Conservation (phyloP, 78 protist species). For the Dictyostelium firmibasis region DNA sequence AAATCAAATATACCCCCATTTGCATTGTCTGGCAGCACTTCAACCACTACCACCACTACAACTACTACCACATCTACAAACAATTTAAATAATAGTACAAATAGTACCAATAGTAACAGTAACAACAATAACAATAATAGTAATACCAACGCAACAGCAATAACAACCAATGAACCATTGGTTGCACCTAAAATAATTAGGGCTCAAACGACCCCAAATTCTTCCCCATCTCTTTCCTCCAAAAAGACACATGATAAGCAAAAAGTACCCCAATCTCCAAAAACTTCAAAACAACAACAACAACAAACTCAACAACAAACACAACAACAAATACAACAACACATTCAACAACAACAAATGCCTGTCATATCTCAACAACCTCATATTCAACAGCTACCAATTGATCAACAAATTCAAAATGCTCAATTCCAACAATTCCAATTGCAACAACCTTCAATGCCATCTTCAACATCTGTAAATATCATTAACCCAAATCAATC, state of each 20-base stretch:
- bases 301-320: background rate
- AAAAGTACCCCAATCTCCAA: slow-evolving; percentile 5
- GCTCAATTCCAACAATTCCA: background rate
- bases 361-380: background rate
- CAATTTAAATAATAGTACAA: background rate
- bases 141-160: background rate
- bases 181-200: slow-evolving; percentile 73
- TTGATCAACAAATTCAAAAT: slow-evolving; percentile 31
- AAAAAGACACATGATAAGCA: background rate
- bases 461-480: background rate
- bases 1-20: slow-evolving; percentile 51
- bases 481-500: background rate
- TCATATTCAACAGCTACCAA: slow-evolving; percentile 22
- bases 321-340: background rate
- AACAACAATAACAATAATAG: background rate
- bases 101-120: background rate
- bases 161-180: slow-evolving; percentile 4
- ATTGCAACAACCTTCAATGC: background rate
- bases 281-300: background rate
- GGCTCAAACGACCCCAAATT: slow-evolving; percentile 63
- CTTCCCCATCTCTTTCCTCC: slow-evolving; percentile 36
- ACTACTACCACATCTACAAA: background rate
- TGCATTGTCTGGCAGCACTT: slow-evolving; percentile 15
- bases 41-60: slow-evolving; percentile 1
- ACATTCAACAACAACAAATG: background rate